phyloP scores from a whole-genome alignment of 2,329 filamentous ascomycete species.

The Monilinia fructicola region DNA sequence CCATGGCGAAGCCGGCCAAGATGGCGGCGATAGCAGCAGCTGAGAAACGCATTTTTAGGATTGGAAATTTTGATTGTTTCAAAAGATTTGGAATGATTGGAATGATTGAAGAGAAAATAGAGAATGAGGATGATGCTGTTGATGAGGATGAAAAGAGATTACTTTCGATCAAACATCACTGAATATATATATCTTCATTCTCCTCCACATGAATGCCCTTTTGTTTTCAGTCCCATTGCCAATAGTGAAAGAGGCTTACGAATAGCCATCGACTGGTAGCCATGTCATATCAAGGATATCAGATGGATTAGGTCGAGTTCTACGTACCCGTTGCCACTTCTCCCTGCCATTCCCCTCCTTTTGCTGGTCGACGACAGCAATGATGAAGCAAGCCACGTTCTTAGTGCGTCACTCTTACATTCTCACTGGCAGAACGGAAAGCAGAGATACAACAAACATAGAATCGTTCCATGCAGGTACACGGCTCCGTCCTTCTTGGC shows the following conservation, averaged over 20 bases:
- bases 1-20: constrained; percentile 22
- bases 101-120: background rate
- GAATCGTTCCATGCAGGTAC: background rate
- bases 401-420: background rate
- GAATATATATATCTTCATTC: constrained; percentile 4
- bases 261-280: background rate
- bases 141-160: background rate
- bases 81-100: background rate
- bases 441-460: background rate
- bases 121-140: background rate
- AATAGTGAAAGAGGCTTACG: background rate
- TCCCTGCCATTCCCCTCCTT: background rate
- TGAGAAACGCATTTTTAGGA: constrained; percentile 6
- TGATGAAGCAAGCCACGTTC: background rate
- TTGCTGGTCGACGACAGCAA: background rate
- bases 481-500: background rate
- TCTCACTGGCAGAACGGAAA: background rate
- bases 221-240: background rate
- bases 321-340: constrained; percentile 1
- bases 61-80: background rate
- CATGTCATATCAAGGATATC: background rate
- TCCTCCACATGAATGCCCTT: background rate
- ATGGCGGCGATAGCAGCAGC: background rate
- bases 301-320: background rate
- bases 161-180: background rate